phyloP scores from a whole-genome alignment of 192 early-diverging fungal species.

The Gigaspora rosea region DNA sequence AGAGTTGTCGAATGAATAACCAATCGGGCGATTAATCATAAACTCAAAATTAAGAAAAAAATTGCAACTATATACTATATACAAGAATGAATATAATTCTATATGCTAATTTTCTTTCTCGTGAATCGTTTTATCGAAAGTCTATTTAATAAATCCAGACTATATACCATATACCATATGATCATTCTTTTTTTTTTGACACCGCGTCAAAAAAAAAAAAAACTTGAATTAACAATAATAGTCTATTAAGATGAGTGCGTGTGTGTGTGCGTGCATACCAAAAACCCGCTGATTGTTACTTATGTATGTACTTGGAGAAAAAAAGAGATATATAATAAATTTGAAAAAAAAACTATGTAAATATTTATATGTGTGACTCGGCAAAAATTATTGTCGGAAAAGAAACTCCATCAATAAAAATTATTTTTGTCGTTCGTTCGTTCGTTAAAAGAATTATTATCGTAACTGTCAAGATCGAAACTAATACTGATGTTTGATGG shows the following conservation, averaged over 20 bases:
- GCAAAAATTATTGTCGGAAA: too few species aligned
- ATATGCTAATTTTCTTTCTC: not conserved
- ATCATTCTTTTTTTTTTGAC: not conserved
- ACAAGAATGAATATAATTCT: not conserved
- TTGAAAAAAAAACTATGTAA: too few species aligned
- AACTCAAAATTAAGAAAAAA: not conserved
- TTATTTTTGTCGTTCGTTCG: too few species aligned
- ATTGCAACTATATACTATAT: not conserved
- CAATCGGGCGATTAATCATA: not conserved
- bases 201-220: conserved; percentile 1
- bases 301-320: too few species aligned
- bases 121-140: not conserved
- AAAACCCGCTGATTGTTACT: not conserved
- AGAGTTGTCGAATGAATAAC: not conserved
- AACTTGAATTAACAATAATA: not conserved
- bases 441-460: not conserved
- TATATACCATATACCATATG: too few species aligned
- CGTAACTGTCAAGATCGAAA: not conserved
- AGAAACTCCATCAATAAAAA: too few species aligned
- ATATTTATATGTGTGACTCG: too few species aligned
- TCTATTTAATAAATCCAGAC: too few species aligned
- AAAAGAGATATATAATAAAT: too few species aligned
- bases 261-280: not conserved
- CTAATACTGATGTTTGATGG: not conserved
- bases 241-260: too few species aligned